A percentile compares a stretch with the other conserved stretches of the same genome.
phyloP scores from a whole-genome alignment of 331 rosid genomes.

The Dryas integrifolia region DNA sequence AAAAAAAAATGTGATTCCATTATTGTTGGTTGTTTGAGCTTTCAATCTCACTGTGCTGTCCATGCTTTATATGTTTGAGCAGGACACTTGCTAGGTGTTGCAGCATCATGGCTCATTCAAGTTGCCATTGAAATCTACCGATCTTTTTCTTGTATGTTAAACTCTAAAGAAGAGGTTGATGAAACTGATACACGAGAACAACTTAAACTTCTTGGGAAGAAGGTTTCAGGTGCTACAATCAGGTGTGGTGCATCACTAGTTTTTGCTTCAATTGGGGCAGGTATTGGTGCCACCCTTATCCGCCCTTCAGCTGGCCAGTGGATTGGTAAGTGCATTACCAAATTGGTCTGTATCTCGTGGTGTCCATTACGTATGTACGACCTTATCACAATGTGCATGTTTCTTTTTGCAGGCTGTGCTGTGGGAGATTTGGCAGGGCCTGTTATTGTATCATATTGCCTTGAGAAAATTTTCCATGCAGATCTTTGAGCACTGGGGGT shows the following conservation, averaged over 20 bases:
- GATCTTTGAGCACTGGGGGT: constrained; percentile 31
- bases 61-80: constrained; percentile 20
- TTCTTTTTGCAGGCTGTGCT: constrained; percentile 55
- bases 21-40: constrained; percentile 17
- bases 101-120: constrained; percentile 81
- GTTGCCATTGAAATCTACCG: constrained; percentile 64
- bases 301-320: constrained; percentile 82
- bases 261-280: constrained; percentile 85
- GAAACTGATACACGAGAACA: constrained; percentile 35
- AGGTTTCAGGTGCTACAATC: constrained; percentile 45
- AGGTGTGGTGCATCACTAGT: constrained; percentile 64
- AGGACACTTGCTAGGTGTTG: constrained; percentile 82
- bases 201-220: constrained; percentile 50
- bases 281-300: constrained; percentile 66
- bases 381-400: not conserved
- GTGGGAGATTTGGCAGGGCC: constrained; percentile 58
- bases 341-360: not conserved
- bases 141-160: constrained; percentile 27
- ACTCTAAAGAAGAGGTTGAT: constrained; percentile 36
- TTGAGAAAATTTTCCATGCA: constrained; percentile 27
- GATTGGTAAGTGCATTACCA: constrained; percentile 53
- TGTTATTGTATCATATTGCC: constrained; percentile 30
- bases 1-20: constrained; percentile 2
- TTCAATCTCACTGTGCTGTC: constrained; percentile 26
- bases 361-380: not conserved